Conservation (phyloP, 805 yeast genomes). For the Candida sonorensis region DNA sequence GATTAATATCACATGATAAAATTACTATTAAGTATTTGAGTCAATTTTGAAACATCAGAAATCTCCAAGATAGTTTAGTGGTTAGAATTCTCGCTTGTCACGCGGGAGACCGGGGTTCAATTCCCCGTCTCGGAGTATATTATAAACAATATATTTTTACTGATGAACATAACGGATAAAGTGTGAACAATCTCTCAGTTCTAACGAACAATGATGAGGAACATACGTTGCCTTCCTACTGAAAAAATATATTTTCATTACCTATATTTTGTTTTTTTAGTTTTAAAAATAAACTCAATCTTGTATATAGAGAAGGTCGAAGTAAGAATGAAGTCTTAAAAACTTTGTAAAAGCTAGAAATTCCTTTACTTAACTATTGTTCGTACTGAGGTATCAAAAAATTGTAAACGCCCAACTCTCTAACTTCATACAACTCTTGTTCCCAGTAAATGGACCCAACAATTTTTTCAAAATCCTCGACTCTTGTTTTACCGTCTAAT, state of each 20-base stretch:
- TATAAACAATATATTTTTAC: conserved; percentile 4
- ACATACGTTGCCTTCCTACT: conserved; percentile 17
- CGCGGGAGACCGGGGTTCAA: conserved; percentile 39
- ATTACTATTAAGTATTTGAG: too few relatives aligned
- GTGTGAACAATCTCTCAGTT: conserved; percentile 23
- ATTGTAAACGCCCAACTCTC: conserved; percentile 17
- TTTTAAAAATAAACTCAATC: conserved; percentile 1
- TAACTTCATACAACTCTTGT: conserved; percentile 18
- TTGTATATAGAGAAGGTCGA: too few relatives aligned
- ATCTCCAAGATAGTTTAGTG: conserved; percentile 36
- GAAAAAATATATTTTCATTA: conserved; percentile 3
- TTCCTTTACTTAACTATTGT: too few relatives aligned
- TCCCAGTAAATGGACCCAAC: conserved; percentile 24
- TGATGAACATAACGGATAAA: conserved; percentile 18
- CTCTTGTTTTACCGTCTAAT: conserved; percentile 31
- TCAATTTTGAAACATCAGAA: too few relatives aligned
- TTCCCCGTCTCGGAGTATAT: conserved; percentile 34
- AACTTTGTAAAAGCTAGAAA: too few relatives aligned
- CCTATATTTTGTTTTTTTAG: not conserved
- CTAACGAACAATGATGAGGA: conserved; percentile 17
- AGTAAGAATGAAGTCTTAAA: too few relatives aligned
- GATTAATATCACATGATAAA: too few relatives aligned
- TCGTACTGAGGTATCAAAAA: not conserved
- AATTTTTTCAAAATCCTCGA: conserved; percentile 19
- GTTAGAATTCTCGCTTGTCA: conserved; percentile 38